Percentiles rank a stretch among this genome's conserved stretches.
Conservation (phyloP, 139 green algal species). For the Coccomyxa sp. region DNA sequence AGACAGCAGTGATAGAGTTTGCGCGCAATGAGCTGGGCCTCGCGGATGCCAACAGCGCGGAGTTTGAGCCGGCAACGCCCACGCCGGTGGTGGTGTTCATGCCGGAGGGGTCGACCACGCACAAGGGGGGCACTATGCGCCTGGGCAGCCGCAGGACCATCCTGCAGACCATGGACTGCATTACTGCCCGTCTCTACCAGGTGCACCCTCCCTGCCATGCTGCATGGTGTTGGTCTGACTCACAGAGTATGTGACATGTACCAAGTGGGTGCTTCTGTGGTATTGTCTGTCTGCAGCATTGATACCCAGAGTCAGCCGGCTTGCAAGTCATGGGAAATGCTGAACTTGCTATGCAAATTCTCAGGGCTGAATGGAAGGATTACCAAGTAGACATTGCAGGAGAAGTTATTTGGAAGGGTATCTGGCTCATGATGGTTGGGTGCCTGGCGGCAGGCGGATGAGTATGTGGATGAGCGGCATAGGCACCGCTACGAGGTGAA, state of each 20-base stretch:
- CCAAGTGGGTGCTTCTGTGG: not conserved
- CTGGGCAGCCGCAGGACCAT: slow-evolving; percentile 86
- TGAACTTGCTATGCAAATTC: too few relatives aligned
- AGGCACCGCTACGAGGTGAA: slow-evolving; percentile 97
- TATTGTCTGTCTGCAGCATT: not conserved
- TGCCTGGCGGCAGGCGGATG: slow-evolving; percentile 29
- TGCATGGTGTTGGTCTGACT: not conserved
- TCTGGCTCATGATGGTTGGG: too few relatives aligned
- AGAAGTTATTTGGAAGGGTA: too few relatives aligned
- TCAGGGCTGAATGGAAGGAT: too few relatives aligned
- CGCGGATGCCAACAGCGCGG: slow-evolving; percentile 80
- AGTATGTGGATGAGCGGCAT: slow-evolving; percentile 90
- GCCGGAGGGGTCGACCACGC: slow-evolving; percentile 88
- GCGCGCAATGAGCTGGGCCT: slow-evolving; percentile 84
- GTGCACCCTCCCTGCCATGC: not conserved
- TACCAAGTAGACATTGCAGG: too few relatives aligned
- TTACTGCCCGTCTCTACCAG: slow-evolving; percentile 91
- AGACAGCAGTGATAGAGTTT: slow-evolving; percentile 98
- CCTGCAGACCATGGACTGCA: slow-evolving; percentile 86
- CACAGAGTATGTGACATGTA: not conserved
- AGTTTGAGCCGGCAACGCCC: slow-evolving; percentile 78
- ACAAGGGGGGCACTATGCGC: slow-evolving; percentile 97
- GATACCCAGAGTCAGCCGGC: not conserved
- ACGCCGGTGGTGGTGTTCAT: slow-evolving; percentile 96
- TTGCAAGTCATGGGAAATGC: too few relatives aligned